Base-by-base conservation (phyloP, 2,329 filamentous ascomycete species). In the Didymella arachidicola region DNA sequence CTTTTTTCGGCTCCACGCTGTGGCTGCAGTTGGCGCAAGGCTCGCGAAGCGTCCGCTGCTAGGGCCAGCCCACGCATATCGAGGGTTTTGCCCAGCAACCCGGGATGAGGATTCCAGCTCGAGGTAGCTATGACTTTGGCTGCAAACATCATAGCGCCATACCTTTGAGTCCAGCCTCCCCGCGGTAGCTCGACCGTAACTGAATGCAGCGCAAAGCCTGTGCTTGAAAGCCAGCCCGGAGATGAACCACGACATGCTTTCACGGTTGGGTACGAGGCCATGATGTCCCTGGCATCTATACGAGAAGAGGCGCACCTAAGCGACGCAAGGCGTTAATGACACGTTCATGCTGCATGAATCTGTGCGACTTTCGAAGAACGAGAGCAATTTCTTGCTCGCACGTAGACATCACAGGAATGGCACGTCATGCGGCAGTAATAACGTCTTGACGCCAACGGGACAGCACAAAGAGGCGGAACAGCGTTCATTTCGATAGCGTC, bases 401-500 rank as follows among this genome's bases (percentile, higher is more conserved):
- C 11, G 8, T 16, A 22, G 14, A 3, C 22, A 30, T 11, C 38
- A 26, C 18, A 29, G 4, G 27, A 30, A 19, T 12, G 22, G 43
- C 10, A 22, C 29, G 39, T 11, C 19, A 16, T 7, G 26, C 25
- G 22, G 29, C 11, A 14, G 19, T 22, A 36, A 36, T 16, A 19
- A 29, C 44, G 26, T 42, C 7, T 18, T 22, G 8, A 19, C n/a
- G 16, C 16, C 29, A 2, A 25, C 32, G 14, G 29, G 36, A 46
- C 25, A 29, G 27, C n/a, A 53, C 12, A 11, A 34, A 29, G 27
- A 38, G 45, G 51, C 56, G 50, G 44, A 53, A 27, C 6, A 59
- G 34, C 34, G 22, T 14, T 44, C 19, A 16, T 52, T 55, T 52
- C 57, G 32, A 60, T 60, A 56, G 57, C 47, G 57, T 47, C 52